A percentile compares a stretch with the other conserved stretches of the same genome.
Evolutionary conservation across 2,329 filamentous ascomycete genomes (phyloP).

Genomic region (Myriangium duriaei): DNA sequence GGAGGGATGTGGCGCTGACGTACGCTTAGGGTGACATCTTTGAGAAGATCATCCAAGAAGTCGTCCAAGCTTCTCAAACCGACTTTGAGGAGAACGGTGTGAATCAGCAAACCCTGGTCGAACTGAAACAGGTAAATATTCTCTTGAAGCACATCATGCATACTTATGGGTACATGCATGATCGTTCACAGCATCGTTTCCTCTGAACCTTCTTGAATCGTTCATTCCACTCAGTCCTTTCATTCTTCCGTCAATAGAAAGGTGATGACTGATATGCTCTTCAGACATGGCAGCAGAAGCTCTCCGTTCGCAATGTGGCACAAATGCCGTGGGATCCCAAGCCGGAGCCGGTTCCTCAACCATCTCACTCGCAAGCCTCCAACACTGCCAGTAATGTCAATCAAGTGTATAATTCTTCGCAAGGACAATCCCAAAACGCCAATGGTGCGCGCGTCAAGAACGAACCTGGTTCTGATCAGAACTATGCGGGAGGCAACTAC

Average conservation of each 20-base stretch:
- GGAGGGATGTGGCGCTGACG: not conserved
- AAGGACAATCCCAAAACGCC: slow-evolving; percentile 20
- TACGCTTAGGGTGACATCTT: slow-evolving; percentile 59
- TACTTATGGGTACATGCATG: too few species aligned
- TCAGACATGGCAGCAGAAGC: slow-evolving; percentile 88
- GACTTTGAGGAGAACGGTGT: slow-evolving; percentile 97
- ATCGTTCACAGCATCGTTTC: too few species aligned
- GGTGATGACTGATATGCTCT: slow-evolving; percentile 6
- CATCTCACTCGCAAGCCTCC: slow-evolving; percentile 16
- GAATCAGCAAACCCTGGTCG: slow-evolving; percentile 72
- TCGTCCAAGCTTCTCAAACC: slow-evolving; percentile 53
- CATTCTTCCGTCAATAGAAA: too few species aligned
- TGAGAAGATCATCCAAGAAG: slow-evolving; percentile 75
- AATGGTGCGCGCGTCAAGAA: slow-evolving; percentile 37
- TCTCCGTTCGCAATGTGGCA: slow-evolving; percentile 73
- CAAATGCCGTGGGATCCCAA: slow-evolving; percentile 92
- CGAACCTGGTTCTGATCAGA: slow-evolving; percentile 32
- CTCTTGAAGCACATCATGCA: too few species aligned
- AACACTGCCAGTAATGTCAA: slow-evolving; percentile 15
- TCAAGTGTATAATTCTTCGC: slow-evolving; percentile 27
- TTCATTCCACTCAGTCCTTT: too few species aligned
- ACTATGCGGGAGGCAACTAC: slow-evolving; percentile 15
- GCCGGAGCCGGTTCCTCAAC: slow-evolving; percentile 45
- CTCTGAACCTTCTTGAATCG: too few species aligned
- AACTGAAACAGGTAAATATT: slow-evolving; percentile 65